These are phyloP conservation scores for Erigeron philadelphicus DNA, from an alignment of 140 eudicot species.

Conservation along the genomic window DNA sequence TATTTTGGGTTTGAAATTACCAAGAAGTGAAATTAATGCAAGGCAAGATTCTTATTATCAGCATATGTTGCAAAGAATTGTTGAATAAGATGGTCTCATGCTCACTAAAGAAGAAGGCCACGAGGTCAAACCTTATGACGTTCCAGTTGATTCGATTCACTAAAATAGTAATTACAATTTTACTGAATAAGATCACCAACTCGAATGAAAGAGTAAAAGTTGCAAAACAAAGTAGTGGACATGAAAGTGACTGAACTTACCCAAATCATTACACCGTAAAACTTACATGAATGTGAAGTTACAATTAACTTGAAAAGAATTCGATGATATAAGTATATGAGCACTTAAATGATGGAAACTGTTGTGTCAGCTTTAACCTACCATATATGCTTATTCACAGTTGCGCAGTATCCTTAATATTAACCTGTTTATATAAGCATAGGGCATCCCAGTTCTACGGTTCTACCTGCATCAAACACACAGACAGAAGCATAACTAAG, in stretches of 20 bases:
- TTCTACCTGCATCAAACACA: slow-evolving; percentile 27
- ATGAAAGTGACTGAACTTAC: no score
- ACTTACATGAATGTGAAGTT: not conserved
- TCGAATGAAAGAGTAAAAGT: no score
- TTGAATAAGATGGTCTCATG: no score
- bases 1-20: not conserved
- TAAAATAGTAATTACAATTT: no score
- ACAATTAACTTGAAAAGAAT: slow-evolving; percentile 11
- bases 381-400: slow-evolving; percentile 24
- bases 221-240: no score
- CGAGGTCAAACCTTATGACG: no score
- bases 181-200: no score
- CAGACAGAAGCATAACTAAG: not conserved
- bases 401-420: slow-evolving; percentile 14
- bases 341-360: slow-evolving; percentile 13
- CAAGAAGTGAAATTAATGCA: no score
- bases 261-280: not conserved
- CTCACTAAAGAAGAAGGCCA: no score
- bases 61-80: no score
- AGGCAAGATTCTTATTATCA: no score
- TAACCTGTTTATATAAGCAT: slow-evolving; percentile 16
- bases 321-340: not conserved
- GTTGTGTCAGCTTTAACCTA: slow-evolving; percentile 20
- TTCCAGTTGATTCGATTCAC: no score
- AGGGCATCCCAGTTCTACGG: slow-evolving; percentile 7